Evolutionary conservation across 495 filamentous ascomycete species (phyloP).

Genomic region (Gamarada debralockiae): DNA sequence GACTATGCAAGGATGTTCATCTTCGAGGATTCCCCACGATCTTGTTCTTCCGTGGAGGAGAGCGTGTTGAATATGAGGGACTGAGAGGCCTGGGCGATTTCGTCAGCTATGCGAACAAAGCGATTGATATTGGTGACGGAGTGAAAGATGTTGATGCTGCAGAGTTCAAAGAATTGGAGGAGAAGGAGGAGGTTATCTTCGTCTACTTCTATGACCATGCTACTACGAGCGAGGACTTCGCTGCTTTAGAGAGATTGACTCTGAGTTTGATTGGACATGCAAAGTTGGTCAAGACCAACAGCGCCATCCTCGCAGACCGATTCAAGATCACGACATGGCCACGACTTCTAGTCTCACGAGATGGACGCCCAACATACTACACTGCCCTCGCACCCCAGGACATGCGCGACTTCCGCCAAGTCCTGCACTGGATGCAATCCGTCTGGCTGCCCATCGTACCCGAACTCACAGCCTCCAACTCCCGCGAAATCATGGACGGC

Average conservation of each 20-base stretch:
- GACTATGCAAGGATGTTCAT: conserved; percentile 84
- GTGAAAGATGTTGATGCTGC: conserved; percentile 75
- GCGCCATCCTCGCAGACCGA: conserved; percentile 62
- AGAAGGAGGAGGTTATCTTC: conserved; percentile 93
- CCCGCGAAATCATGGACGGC: conserved; percentile 89
- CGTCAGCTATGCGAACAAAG: conserved; percentile 79
- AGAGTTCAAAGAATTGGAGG: conserved; percentile 78
- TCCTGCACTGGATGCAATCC: conserved; percentile 89
- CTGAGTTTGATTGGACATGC: conserved; percentile 87
- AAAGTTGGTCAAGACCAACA: conserved; percentile 84
- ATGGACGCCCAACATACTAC: conserved; percentile 86
- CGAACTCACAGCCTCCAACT: conserved; percentile 87
- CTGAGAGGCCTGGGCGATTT: conserved; percentile 91
- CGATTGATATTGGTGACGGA: conserved; percentile 69
- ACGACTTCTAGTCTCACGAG: conserved; percentile 80
- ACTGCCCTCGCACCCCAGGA: conserved; percentile 76
- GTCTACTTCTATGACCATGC: conserved; percentile 96
- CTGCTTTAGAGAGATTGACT: conserved; percentile 78
- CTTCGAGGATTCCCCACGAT: conserved; percentile 82
- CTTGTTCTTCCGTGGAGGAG: conserved; percentile 87
- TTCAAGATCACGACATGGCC: conserved; percentile 98
- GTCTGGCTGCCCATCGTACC: conserved; percentile 98
- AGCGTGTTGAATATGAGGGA: conserved; percentile 89
- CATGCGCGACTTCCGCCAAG: conserved; percentile 78
- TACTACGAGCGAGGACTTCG: conserved; percentile 87